Base-by-base conservation (phyloP, 1,139 yeast genomes). In the Saccharomycopsis hybrid region DNA sequence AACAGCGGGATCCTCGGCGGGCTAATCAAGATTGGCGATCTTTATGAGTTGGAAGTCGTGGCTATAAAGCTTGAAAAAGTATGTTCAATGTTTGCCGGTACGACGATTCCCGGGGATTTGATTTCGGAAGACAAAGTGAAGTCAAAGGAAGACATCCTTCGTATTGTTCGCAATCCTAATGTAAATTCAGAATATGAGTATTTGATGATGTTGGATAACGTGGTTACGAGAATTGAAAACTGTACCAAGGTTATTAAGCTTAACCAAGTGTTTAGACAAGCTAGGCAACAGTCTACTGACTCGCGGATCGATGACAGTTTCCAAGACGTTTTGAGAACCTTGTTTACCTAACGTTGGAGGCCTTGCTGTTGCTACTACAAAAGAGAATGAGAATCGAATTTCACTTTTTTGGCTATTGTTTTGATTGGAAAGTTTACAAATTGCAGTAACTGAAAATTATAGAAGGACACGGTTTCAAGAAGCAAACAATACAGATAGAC, bases 161-260 rank as follows among this genome's bases (percentile, higher is more conserved):
- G 24, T 25, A 37, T 44, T 46, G 59, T 33, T 61, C 62, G 2
- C 55, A 59, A 50, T 59, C 65, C 38, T 72, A 71, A 46, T 57
- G 61, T 43, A n/a, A 18, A 30, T 4, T 9, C 43, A 11, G 55
- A 52, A 8, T 31, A 30, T 4, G 75, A 71, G 45, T 59, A 67
- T 50, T 55, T 78, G 35, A 67, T 73, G n/a, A 70, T 81, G 49
- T 68, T 82, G 56, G 82, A 80, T 53, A 85, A 80, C 59, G 65
- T 80, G 30, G 77, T 81, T 30, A 79, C 86, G 0, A 68, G 89
- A 59, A 73, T 82, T 48, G 89, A 82, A 59, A 77, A 75, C 53
- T 32, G 40, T 27, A 18, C 40, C n/a, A 28, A 39, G 13, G 37
- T 37, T 4, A 43, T 43, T 24, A 37, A 43, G 24, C 27, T 43